phyloP scores from a whole-genome alignment of 2,329 filamentous ascomycete species.

The Aspergillus niger region DNA sequence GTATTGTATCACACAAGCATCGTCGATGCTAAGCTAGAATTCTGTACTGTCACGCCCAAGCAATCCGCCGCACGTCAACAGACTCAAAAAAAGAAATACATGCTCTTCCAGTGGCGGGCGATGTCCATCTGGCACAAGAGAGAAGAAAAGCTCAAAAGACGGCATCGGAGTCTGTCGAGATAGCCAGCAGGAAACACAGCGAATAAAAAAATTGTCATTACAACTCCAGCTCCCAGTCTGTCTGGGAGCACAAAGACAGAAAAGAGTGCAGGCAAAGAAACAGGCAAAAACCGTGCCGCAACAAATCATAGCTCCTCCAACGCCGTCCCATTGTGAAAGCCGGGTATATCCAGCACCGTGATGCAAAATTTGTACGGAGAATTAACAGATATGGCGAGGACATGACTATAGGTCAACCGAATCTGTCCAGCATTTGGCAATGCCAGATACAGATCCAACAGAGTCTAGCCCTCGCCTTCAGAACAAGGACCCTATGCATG shows the following conservation, averaged over 20 bases:
- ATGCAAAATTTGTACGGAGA: slow-evolving; percentile 47
- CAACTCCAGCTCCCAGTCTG: slow-evolving; percentile 15
- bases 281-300: slow-evolving; percentile 19
- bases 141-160: not conserved
- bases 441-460: slow-evolving; percentile 7
- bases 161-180: not conserved
- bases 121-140: not conserved
- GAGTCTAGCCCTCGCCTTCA: slow-evolving; percentile 18
- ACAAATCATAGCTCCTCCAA: slow-evolving; percentile 31
- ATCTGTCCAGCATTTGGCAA: slow-evolving; percentile 13
- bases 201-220: slow-evolving; percentile 5
- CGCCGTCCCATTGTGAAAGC: slow-evolving; percentile 46
- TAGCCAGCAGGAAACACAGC: slow-evolving; percentile 2
- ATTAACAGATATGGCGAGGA: slow-evolving; percentile 26
- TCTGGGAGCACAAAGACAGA: slow-evolving; percentile 10
- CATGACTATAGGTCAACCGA: slow-evolving; percentile 13
- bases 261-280: slow-evolving; percentile 18
- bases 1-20: slow-evolving; percentile 11
- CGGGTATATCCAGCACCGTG: slow-evolving; percentile 53
- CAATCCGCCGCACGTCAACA: not conserved
- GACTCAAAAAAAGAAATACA: not conserved
- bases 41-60: slow-evolving; percentile 6
- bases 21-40: slow-evolving; percentile 2
- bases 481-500: slow-evolving; percentile 27
- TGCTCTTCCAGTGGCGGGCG: not conserved